These are phyloP conservation scores for Penicillium canariense DNA, from an alignment of 495 filamentous ascomycete genomes.

Conservation along the genomic window DNA sequence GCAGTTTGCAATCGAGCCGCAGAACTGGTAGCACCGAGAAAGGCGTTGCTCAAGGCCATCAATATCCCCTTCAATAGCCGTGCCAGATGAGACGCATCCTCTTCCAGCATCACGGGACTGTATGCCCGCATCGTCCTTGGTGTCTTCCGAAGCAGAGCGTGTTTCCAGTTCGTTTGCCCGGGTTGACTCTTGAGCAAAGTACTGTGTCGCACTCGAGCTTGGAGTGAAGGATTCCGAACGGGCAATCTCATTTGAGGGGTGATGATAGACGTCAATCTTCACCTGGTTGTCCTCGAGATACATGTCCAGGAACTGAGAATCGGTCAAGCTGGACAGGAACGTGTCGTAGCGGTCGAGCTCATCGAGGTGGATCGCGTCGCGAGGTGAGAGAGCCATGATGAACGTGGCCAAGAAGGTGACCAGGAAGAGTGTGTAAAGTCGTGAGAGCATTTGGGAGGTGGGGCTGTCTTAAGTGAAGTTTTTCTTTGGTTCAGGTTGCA, in stretches of 20 bases:
- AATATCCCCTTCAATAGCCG: not conserved
- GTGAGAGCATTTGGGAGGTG: no score
- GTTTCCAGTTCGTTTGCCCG: conserved; percentile 1
- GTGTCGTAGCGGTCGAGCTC: conserved; percentile 16
- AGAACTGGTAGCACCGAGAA: conserved; percentile 17
- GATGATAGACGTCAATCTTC: conserved; percentile 12
- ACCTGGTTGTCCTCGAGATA: conserved; percentile 13
- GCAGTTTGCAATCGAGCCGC: conserved; percentile 10
- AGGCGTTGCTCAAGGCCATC: not conserved
- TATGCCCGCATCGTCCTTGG: not conserved
- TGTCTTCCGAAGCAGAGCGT: not conserved
- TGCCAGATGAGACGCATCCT: not conserved
- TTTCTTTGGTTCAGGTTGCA: no score
- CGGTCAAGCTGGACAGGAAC: not conserved
- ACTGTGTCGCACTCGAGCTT: conserved; percentile 4
- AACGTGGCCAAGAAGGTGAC: no score
- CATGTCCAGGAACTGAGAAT: conserved; percentile 11
- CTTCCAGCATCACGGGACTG: not conserved
- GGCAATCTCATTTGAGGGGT: conserved; percentile 8
- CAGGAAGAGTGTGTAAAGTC: no score
- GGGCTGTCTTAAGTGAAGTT: no score
- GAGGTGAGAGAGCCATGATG: conserved; percentile 6
- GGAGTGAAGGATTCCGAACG: conserved; percentile 4
- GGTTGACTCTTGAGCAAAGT: not conserved
- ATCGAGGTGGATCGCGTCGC: conserved; percentile 9